These are phyloP conservation scores for Fomitopsis serialis DNA, from an alignment of 768 basidiomycete genomes.

Conservation along the genomic window DNA sequence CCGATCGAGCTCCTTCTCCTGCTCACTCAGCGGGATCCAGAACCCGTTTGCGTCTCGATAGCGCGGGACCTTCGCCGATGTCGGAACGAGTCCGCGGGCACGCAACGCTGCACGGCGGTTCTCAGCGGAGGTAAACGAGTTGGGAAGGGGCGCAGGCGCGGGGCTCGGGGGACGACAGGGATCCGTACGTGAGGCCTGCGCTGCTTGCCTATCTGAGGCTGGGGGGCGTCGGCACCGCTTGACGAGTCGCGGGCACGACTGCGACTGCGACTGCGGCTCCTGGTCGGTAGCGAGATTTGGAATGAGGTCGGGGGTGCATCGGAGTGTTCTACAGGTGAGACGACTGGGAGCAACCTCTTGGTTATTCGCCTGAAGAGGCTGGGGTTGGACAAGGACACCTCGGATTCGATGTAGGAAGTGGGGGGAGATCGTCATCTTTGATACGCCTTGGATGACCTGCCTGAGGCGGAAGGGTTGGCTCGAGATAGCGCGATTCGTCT, in stretches of 20 bases:
- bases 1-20: conserved; percentile 15
- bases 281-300: background rate
- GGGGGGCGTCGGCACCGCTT: background rate
- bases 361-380: conserved; percentile 12
- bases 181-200: conserved; percentile 7
- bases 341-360: conserved; percentile 7
- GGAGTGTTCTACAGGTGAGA: background rate
- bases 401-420: background rate
- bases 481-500: background rate
- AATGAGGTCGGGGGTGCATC: background rate
- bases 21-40: conserved; percentile 16
- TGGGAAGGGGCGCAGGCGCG: conserved; percentile 6
- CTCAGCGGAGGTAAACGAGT: conserved; percentile 14
- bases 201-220: background rate
- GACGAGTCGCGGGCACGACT: background rate
- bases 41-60: conserved; percentile 12
- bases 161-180: conserved; percentile 8
- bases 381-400: background rate
- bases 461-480: background rate
- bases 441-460: background rate
- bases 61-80: background rate
- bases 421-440: background rate
- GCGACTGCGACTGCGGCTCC: conserved; percentile 2
- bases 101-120: conserved; percentile 14
- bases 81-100: conserved; percentile 11